These are phyloP conservation scores for Talaromyces marneffei DNA, from an alignment of 2,329 filamentous ascomycete species.

Conservation along the genomic window DNA sequence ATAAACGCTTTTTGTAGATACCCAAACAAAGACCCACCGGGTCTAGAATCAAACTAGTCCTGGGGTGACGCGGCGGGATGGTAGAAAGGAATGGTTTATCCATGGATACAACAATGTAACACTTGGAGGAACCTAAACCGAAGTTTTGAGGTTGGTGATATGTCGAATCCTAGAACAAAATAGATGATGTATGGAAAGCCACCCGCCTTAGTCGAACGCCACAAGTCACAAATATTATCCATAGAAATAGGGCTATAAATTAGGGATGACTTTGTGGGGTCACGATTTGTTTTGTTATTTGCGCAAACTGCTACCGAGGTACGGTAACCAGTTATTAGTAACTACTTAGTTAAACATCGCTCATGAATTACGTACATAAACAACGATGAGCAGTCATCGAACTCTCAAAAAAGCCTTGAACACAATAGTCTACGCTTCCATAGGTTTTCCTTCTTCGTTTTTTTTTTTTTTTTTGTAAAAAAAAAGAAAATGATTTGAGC, in stretches of 20 bases:
- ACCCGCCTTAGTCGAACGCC: slow-evolving; percentile 1
- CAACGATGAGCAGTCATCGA: background rate
- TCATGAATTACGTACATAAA: too few species aligned
- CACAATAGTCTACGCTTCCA: background rate
- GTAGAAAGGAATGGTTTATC: background rate
- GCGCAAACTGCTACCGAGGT: too few species aligned
- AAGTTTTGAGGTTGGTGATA: background rate
- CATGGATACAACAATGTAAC: slow-evolving; percentile 2
- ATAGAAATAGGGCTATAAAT: background rate
- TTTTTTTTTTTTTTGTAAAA: too few species aligned
- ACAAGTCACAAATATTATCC: slow-evolving; percentile 9
- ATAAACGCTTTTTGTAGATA: background rate
- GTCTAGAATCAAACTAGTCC: background rate
- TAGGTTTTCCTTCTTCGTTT: too few species aligned
- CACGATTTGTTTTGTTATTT: background rate
- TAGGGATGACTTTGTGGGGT: background rate
- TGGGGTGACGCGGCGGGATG: background rate
- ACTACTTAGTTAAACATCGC: background rate
- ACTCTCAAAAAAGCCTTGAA: background rate
- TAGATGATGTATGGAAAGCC: background rate
- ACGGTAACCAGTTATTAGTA: too few species aligned
- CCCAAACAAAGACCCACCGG: background rate
- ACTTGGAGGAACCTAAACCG: background rate
- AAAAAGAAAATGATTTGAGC: background rate
- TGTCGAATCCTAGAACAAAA: background rate